A percentile compares a stretch with the other conserved stretches of the same genome.
Conservation (phyloP, 1,139 yeast genomes). For the Debaryomyces psychrophilus region DNA sequence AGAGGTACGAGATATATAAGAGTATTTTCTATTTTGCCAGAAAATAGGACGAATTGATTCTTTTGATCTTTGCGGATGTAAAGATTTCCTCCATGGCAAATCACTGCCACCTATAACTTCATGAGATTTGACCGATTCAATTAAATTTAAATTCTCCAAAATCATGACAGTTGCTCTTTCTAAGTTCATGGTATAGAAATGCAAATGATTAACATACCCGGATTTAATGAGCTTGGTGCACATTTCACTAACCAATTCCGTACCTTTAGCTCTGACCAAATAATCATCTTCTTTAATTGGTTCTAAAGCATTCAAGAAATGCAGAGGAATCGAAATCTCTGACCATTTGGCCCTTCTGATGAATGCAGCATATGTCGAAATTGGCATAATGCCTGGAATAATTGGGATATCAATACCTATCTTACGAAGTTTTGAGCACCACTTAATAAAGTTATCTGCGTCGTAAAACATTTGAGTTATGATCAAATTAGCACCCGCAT, state of each 20-base stretch:
- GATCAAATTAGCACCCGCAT: slow-evolving; percentile 51
- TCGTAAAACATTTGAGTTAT: slow-evolving; percentile 59
- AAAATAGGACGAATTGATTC: slow-evolving; percentile 92
- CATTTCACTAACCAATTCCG: slow-evolving; percentile 81
- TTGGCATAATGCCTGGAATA: slow-evolving; percentile 98
- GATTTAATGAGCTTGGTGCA: slow-evolving; percentile 72
- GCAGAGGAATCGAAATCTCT: slow-evolving; percentile 74
- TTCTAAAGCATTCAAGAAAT: slow-evolving; percentile 70
- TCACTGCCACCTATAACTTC: slow-evolving; percentile 44
- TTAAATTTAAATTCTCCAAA: slow-evolving; percentile 68
- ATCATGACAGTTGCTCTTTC: slow-evolving; percentile 91
- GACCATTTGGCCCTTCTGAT: slow-evolving; percentile 95
- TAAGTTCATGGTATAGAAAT: slow-evolving; percentile 94
- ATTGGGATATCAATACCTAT: slow-evolving; percentile 85
- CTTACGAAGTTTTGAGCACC: slow-evolving; percentile 76
- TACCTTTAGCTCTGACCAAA: slow-evolving; percentile 83
- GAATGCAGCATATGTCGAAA: slow-evolving; percentile 89
- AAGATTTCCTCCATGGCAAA: slow-evolving; percentile 89
- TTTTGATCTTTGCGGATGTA: slow-evolving; percentile 77
- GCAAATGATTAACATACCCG: slow-evolving; percentile 81
- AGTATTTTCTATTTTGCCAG: slow-evolving; percentile 93
- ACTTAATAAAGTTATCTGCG: slow-evolving; percentile 75
- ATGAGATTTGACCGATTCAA: slow-evolving; percentile 48
- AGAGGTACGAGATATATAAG: slow-evolving; percentile 86
- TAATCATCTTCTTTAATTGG: slow-evolving; percentile 91